Base-by-base conservation (phyloP, 257 asterid genomes). In the Nicotiana benthamiana region DNA sequence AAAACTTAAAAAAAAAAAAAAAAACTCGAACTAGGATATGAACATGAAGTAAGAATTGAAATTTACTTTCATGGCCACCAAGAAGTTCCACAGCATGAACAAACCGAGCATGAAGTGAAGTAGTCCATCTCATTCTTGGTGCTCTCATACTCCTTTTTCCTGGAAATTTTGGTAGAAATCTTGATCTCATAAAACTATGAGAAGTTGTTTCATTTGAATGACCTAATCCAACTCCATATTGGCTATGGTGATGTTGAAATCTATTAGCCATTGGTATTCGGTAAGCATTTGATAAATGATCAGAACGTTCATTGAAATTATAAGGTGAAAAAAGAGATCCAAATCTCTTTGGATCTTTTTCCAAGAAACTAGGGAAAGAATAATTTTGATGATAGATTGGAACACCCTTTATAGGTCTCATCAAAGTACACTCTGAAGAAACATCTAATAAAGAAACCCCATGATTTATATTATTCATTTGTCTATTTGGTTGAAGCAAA, bases 1-100 rank as follows among this genome's bases (percentile, higher is more conserved):
- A 22, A 27, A 9, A 22, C 0, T n/a, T n/a, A n/a, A n/a, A n/a
- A n/a, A n/a, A 3, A 24, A 10, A 18, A 5, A 24, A 1, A 8
- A 24, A 6, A 22, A 11, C 8, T 63, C 1, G 28, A n/a, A 67
- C 5, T 22, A 18, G 2, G 17, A 10, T 3, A 20, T 61, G 24
- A 36, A 67, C 17, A 7, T n/a, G 3, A 16, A 5, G 1, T 6
- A 9, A 15, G 24, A 32, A 28, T n/a, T 22, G 15, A n/a, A 15
- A 13, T 32, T 43, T 90, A 94, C 98, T 94, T 88, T 95, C 99
- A 87, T 93, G 98, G 90, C 99, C 99, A 24, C 99, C 98, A 61
- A 95, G 97, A 34, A 95, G 99, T 80, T 95, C 98, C 26, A 95
- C 99, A 63, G 99, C 98, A 83, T 95, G 99, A 84, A 93, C 98